Percentiles rank a stretch among this genome's conserved stretches.
phyloP scores from a whole-genome alignment of 805 yeast genomes.

The Metschnikowia peoriensis region DNA sequence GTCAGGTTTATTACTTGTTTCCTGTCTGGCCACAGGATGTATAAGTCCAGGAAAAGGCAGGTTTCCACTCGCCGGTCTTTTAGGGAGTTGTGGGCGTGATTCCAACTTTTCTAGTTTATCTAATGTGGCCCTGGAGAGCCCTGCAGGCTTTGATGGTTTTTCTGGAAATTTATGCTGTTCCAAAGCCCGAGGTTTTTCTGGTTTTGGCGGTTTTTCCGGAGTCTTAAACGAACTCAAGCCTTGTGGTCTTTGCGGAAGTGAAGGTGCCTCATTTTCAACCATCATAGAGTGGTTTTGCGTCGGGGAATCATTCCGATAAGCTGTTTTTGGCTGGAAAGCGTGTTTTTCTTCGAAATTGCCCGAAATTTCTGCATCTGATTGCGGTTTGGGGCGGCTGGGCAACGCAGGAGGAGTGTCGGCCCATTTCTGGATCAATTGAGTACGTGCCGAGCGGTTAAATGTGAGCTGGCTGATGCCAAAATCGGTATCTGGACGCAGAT shows the following conservation, averaged over 20 bases:
- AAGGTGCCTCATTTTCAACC: background rate
- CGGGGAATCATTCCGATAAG: background rate
- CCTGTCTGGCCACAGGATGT: slow-evolving; percentile 2
- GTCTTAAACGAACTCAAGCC: background rate
- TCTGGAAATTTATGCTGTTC: background rate
- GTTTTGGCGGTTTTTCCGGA: slow-evolving; percentile 1
- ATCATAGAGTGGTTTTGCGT: background rate
- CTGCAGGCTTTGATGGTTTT: background rate
- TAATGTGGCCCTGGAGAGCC: background rate
- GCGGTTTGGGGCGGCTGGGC: slow-evolving; percentile 8
- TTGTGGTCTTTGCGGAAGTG: slow-evolving; percentile 1
- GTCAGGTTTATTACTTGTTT: background rate
- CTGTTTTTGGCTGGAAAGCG: background rate
- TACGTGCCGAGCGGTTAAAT: slow-evolving; percentile 18
- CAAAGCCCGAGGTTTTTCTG: background rate
- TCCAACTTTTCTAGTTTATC: background rate
- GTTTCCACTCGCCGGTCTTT: background rate
- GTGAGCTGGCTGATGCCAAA: slow-evolving; percentile 14
- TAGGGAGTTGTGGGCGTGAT: background rate
- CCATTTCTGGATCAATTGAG: slow-evolving; percentile 8
- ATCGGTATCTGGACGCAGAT: background rate
- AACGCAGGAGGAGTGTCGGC: slow-evolving; percentile 17
- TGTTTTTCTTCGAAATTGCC: background rate
- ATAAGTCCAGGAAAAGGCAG: slow-evolving; percentile 1
- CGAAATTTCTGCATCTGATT: background rate